phyloP scores from a whole-genome alignment of 805 yeast genomes.

The Suhomyces kilbournensis region DNA sequence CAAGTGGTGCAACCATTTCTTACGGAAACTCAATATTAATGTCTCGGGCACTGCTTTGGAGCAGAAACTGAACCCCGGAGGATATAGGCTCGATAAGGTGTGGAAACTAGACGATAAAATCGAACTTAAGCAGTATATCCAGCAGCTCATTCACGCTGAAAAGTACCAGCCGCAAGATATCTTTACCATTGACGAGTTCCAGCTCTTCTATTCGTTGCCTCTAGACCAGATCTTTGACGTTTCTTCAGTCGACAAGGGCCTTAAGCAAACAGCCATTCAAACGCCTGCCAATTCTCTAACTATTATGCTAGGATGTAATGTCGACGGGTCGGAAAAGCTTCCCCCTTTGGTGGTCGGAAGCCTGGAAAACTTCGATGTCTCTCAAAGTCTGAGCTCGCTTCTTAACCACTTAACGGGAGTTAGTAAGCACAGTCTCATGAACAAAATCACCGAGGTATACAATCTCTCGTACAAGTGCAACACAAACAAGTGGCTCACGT shows the following conservation, averaged over 20 bases:
- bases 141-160: conserved; percentile 23
- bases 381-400: conserved; percentile 22
- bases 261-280: conserved; percentile 30
- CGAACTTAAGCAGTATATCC: conserved; percentile 44
- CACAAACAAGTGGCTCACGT: conserved; percentile 60
- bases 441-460: conserved; percentile 48
- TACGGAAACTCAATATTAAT: conserved; percentile 49
- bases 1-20: conserved; percentile 56
- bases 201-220: conserved; percentile 57
- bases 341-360: conserved; percentile 61
- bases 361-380: conserved; percentile 44
- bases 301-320: conserved; percentile 59
- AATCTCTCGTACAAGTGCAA: conserved; percentile 57
- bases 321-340: conserved; percentile 61
- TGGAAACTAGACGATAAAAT: conserved; percentile 61
- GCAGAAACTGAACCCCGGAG: conserved; percentile 19
- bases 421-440: conserved; percentile 13
- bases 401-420: conserved; percentile 10
- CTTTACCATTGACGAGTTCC: conserved; percentile 60
- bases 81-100: conserved; percentile 42
- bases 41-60: conserved; percentile 40
- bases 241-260: conserved; percentile 42
- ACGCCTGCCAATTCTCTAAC: conserved; percentile 46
- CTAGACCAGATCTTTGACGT: conserved; percentile 54
- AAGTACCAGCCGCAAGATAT: conserved; percentile 50